Evolutionary conservation across 805 yeast species (phyloP).

Genomic region (Yarrowia sp.): DNA sequence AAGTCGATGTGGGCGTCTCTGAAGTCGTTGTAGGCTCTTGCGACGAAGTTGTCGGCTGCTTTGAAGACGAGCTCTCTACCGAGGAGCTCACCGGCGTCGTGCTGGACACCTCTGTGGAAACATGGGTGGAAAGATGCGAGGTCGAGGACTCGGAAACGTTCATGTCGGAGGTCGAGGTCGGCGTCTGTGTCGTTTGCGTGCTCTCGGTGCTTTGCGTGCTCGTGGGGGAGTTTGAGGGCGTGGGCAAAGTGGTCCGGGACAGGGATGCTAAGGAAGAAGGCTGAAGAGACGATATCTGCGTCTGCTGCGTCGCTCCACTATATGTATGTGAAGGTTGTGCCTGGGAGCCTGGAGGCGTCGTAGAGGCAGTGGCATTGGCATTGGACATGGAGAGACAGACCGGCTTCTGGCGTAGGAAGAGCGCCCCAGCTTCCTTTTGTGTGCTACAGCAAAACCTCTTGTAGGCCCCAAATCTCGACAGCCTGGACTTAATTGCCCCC

Average conservation of each 20-base stretch:
- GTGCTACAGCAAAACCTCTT: neutral
- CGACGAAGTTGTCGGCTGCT: neutral
- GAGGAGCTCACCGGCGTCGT: neutral
- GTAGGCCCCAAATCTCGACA: neutral
- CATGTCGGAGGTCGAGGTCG: neutral
- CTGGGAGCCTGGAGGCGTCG: neutral
- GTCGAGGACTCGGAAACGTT: slow-evolving; percentile 7
- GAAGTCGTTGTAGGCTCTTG: neutral
- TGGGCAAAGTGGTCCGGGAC: too few species aligned
- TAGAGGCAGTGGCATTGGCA: neutral
- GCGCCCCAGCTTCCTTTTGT: neutral
- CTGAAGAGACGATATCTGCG: neutral
- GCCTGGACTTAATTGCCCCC: neutral
- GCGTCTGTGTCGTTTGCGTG: neutral
- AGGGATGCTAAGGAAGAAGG: neutral
- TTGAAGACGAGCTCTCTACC: neutral
- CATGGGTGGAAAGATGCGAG: neutral
- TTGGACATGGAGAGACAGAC: neutral
- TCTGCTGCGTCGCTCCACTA: neutral
- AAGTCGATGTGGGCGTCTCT: neutral
- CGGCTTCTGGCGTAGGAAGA: neutral
- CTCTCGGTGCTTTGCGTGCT: neutral
- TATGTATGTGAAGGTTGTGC: slow-evolving; percentile 7
- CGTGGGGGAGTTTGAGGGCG: too few species aligned
- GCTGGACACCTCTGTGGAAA: neutral